Evolutionary conservation across 2,329 filamentous ascomycete genomes (phyloP).

Genomic region (Zymoseptoria crescenta): DNA sequence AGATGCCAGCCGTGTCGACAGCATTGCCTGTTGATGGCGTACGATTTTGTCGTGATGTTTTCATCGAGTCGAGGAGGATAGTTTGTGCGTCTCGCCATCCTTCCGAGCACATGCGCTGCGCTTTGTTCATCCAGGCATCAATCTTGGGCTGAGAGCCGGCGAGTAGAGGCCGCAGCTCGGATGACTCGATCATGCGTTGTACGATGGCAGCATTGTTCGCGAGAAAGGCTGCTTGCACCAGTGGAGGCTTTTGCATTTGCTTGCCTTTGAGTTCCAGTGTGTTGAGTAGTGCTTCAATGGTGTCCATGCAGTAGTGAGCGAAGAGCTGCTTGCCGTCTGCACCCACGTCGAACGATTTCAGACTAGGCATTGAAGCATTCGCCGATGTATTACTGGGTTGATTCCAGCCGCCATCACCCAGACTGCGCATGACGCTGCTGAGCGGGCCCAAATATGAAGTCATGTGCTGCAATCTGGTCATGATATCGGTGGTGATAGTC

Average conservation of each 20-base stretch:
- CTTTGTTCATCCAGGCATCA: slow-evolving; percentile 82
- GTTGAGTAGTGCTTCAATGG: slow-evolving; percentile 70
- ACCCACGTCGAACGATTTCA: slow-evolving; percentile 75
- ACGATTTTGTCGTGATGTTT: slow-evolving; percentile 68
- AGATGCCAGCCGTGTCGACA: slow-evolving; percentile 70
- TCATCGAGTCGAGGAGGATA: slow-evolving; percentile 78
- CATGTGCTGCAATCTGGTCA: slow-evolving; percentile 79
- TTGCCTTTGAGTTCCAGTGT: slow-evolving; percentile 69
- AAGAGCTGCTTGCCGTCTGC: slow-evolving; percentile 85
- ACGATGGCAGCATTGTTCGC: slow-evolving; percentile 81
- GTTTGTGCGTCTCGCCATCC: slow-evolving; percentile 84
- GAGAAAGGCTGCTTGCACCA: slow-evolving; percentile 76
- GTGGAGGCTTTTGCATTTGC: slow-evolving; percentile 65
- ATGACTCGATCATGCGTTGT: slow-evolving; percentile 74
- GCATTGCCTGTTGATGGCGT: slow-evolving; percentile 60
- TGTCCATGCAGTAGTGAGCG: slow-evolving; percentile 81
- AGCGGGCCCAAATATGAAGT: slow-evolving; percentile 79
- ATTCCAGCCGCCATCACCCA: slow-evolving; percentile 85
- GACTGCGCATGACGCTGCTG: slow-evolving; percentile 79
- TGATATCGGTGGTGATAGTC: slow-evolving; percentile 71
- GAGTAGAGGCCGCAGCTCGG: slow-evolving; percentile 68
- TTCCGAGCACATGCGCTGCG: slow-evolving; percentile 65
- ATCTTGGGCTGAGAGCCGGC: slow-evolving; percentile 44
- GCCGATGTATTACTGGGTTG: slow-evolving; percentile 50
- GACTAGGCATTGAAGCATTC: slow-evolving; percentile 57